Percentiles rank a stretch among this genome's conserved stretches.
Evolutionary conservation across 176 grass and related monocot species (phyloP).

Genomic region (Tuctoria greenei): DNA sequence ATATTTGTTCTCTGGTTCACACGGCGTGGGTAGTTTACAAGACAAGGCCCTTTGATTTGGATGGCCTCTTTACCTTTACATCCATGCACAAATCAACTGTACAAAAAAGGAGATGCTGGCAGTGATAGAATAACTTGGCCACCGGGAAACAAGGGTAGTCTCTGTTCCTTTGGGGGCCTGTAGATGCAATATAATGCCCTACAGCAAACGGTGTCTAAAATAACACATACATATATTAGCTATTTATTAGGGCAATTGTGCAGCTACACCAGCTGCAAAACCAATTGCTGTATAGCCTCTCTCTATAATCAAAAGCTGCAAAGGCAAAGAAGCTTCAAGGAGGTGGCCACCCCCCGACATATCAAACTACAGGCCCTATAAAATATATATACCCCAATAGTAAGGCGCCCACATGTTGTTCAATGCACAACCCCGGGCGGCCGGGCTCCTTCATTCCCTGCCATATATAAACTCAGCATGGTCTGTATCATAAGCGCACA

Average conservation of each 20-base stretch:
- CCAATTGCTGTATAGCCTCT: background rate
- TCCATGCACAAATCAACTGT: constrained; percentile 7
- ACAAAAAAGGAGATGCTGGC: constrained; percentile 29
- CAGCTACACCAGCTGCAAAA: background rate
- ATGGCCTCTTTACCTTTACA: constrained; percentile 35
- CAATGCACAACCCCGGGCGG: background rate
- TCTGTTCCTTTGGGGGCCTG: constrained; percentile 6
- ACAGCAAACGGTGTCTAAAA: background rate
- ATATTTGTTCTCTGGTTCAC: constrained; percentile 11
- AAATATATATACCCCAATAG: constrained; percentile 17
- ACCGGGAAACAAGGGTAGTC: constrained; percentile 28
- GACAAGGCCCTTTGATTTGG: constrained; percentile 20
- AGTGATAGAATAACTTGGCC: constrained; percentile 36
- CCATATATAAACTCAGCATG: background rate
- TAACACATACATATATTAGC: background rate
- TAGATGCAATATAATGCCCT: background rate
- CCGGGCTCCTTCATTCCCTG: background rate
- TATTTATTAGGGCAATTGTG: background rate
- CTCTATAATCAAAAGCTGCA: constrained; percentile 3
- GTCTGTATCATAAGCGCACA: background rate
- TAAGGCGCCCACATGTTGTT: constrained; percentile 27
- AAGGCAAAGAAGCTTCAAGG: constrained; percentile 26
- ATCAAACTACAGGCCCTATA: background rate
- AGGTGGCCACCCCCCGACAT: background rate
- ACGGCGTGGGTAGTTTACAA: constrained; percentile 18